Conservation (phyloP, 2,329 filamentous ascomycete species). For the Penicillium capsulatum region DNA sequence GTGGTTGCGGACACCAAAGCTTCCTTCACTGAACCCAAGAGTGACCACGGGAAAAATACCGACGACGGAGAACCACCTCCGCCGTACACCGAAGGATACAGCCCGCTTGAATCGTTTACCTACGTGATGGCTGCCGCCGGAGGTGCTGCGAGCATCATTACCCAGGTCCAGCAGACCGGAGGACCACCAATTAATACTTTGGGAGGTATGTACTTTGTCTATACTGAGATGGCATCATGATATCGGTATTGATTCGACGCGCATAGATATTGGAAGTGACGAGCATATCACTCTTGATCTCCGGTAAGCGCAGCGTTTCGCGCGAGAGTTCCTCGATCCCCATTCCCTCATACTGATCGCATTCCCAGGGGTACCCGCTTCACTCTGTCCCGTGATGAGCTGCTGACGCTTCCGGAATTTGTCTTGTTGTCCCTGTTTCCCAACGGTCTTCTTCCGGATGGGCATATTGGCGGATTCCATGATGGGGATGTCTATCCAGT, state of each 20-base stretch:
- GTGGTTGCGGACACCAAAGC: conserved; percentile 74
- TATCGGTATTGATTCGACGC: too few species aligned
- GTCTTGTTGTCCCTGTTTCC: conserved; percentile 96
- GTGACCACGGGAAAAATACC: conserved; percentile 64
- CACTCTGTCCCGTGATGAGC: conserved; percentile 87
- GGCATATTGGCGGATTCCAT: conserved; percentile 87
- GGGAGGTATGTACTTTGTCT: conserved; percentile 57
- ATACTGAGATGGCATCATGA: too few species aligned
- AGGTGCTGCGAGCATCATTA: conserved; percentile 97
- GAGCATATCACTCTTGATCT: conserved; percentile 94
- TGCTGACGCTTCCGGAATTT: conserved; percentile 93
- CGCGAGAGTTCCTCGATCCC: too few species aligned
- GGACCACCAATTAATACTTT: conserved; percentile 81
- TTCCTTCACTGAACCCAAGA: conserved; percentile 78
- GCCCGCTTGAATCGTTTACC: conserved; percentile 84
- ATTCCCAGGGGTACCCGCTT: conserved; percentile 77
- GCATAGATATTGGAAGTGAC: conserved; percentile 72
- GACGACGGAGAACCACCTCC: conserved; percentile 90
- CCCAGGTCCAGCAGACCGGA: conserved; percentile 92
- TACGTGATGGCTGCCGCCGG: conserved; percentile 98
- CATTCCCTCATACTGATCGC: conserved; percentile 11
- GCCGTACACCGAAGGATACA: conserved; percentile 89
- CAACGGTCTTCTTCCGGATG: conserved; percentile 95
- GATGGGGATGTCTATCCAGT: conserved; percentile 95
- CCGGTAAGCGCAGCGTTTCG: conserved; percentile 57